These are phyloP conservation scores for Amanita thiersii DNA, from an alignment of 768 basidiomycete species.

Conservation along the genomic window DNA sequence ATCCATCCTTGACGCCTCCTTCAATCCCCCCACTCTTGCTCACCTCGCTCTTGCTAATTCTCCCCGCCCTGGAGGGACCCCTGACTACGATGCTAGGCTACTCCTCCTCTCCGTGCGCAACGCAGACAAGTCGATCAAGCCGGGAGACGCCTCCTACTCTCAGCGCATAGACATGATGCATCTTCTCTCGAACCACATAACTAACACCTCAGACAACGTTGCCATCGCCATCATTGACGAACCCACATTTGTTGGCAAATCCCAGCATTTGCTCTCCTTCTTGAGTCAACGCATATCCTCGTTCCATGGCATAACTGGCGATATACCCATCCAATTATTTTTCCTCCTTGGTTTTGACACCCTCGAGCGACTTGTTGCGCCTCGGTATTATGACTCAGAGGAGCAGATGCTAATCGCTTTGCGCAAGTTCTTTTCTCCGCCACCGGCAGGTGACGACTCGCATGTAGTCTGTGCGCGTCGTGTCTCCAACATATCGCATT, in stretches of 20 bases:
- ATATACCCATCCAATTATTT: conserved; percentile 34
- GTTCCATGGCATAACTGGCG: conserved; percentile 11
- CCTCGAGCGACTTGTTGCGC: conserved; percentile 67
- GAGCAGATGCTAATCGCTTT: conserved; percentile 50
- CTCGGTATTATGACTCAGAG: conserved; percentile 61
- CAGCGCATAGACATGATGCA: conserved; percentile 87
- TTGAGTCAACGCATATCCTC: conserved; percentile 32
- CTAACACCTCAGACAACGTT: conserved; percentile 32
- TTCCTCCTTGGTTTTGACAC: conserved; percentile 86
- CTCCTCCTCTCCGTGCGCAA: conserved; percentile 81
- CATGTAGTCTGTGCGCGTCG: conserved; percentile 63
- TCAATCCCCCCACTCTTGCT: conserved; percentile 85
- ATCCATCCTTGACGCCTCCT: conserved; percentile 84
- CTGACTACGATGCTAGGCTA: conserved; percentile 63
- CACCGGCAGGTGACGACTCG: conserved; percentile 40
- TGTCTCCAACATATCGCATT: conserved; percentile 5
- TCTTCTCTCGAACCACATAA: conserved; percentile 47
- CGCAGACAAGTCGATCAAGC: conserved; percentile 70
- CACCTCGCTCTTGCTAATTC: conserved; percentile 71
- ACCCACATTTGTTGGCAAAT: conserved; percentile 85
- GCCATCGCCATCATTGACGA: conserved; percentile 82
- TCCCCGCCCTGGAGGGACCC: conserved; percentile 16
- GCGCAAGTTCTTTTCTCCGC: conserved; percentile 45
- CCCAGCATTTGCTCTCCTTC: conserved; percentile 44
- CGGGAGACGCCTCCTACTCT: conserved; percentile 63